Conservation (phyloP, 1,139 yeast species). For the Taiozyma sp. region DNA sequence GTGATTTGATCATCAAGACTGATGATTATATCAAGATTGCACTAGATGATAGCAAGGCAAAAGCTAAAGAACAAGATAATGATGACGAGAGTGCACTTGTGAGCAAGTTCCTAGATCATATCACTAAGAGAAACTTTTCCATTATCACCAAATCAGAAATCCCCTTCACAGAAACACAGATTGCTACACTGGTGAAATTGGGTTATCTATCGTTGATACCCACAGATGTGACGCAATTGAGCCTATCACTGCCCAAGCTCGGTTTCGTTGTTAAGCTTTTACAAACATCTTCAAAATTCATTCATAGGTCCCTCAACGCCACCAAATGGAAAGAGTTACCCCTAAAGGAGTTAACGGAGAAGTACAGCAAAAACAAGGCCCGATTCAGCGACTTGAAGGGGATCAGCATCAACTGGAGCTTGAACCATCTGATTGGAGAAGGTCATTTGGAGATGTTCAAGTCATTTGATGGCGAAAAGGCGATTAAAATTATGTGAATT, state of each 20-base stretch:
- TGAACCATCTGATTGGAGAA: conserved; percentile 65
- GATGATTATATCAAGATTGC: conserved; percentile 24
- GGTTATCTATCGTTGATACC: conserved; percentile 56
- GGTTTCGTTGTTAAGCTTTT: conserved; percentile 49
- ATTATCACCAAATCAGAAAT: conserved; percentile 1
- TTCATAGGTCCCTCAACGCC: conserved; percentile 39
- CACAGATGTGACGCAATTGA: conserved; percentile 38
- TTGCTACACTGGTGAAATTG: conserved; percentile 35
- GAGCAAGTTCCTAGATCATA: conserved; percentile 23
- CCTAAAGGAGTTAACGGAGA: conserved; percentile 43
- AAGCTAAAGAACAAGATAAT: too few relatives aligned
- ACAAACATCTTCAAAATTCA: conserved; percentile 47
- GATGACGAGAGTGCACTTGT: neutral
- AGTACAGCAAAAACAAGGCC: conserved; percentile 45
- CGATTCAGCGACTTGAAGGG: conserved; percentile 60
- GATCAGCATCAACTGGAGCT: conserved; percentile 53
- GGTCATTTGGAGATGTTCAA: conserved; percentile 63
- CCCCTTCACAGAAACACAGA: conserved; percentile 20
- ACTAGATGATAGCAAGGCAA: neutral
- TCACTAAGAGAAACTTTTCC: conserved; percentile 16
- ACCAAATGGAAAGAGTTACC: conserved; percentile 48
- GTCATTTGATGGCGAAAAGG: conserved; percentile 54
- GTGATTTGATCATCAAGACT: conserved; percentile 32
- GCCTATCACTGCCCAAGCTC: conserved; percentile 54
- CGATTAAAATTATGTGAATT: conserved; percentile 2